These are phyloP conservation scores for Oehlia diaphana DNA, from an alignment of 192 early-diverging fungal genomes.

Conservation along the genomic window DNA sequence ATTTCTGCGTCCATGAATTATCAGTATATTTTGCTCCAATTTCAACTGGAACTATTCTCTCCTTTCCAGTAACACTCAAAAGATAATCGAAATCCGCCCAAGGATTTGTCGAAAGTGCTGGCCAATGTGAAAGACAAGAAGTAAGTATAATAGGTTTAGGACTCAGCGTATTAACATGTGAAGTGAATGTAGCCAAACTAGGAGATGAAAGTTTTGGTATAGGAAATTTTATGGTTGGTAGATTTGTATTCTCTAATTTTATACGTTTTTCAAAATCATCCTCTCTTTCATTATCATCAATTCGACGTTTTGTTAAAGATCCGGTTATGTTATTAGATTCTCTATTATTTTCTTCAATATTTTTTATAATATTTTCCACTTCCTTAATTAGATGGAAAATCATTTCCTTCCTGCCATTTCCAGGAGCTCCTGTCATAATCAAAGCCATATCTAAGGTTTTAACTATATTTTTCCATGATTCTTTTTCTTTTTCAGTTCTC, in stretches of 20 bases:
- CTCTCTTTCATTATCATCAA: background rate
- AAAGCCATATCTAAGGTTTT: slow-evolving; percentile 52
- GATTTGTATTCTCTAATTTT: background rate
- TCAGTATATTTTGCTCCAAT: slow-evolving; percentile 80
- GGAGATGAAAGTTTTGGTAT: slow-evolving; percentile 36
- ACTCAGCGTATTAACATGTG: slow-evolving; percentile 32
- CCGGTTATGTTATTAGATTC: background rate
- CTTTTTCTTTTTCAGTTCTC: background rate
- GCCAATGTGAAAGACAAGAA: slow-evolving; percentile 65
- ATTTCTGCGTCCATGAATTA: slow-evolving; percentile 67
- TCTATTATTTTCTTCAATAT: background rate
- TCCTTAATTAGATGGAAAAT: slow-evolving; percentile 35
- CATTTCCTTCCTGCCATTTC: slow-evolving; percentile 30
- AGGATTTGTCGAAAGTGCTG: slow-evolving; percentile 52
- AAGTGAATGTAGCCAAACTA: slow-evolving; percentile 40
- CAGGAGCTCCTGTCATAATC: slow-evolving; percentile 58
- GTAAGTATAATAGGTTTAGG: slow-evolving; percentile 55
- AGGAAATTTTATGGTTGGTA: slow-evolving; percentile 31
- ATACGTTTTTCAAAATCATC: background rate
- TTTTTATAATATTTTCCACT: slow-evolving; percentile 24
- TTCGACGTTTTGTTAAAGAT: slow-evolving; percentile 27
- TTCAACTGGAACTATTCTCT: slow-evolving; percentile 82
- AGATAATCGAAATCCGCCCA: slow-evolving; percentile 70
- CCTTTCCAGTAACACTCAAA: slow-evolving; percentile 51
- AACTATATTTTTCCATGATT: slow-evolving; percentile 37